Percentiles rank a stretch among this genome's conserved stretches.
These are phyloP conservation scores for Emergomyces pasteurianus DNA, from an alignment of 2,329 filamentous ascomycete genomes.

Conservation along the genomic window DNA sequence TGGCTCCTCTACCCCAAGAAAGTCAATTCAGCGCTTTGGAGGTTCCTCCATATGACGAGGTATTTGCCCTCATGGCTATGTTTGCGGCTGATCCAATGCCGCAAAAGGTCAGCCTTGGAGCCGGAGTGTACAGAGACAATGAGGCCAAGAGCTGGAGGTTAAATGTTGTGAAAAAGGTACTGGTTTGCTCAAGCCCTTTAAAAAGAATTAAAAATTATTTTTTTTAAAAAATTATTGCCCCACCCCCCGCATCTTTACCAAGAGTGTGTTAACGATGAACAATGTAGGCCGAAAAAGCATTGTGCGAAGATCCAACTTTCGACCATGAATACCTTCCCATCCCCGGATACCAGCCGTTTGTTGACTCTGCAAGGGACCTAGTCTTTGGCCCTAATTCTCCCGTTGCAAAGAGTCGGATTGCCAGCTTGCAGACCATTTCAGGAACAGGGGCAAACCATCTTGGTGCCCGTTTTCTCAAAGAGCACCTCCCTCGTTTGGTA, in stretches of 20 bases:
- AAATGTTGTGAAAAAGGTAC: constrained; percentile 23
- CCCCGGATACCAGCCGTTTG: constrained; percentile 72
- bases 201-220: too few relatives aligned
- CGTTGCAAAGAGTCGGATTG: constrained; percentile 30
- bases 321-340: constrained; percentile 98
- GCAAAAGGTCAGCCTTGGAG: constrained; percentile 29
- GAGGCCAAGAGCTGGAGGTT: constrained; percentile 27
- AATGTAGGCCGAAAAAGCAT: constrained; percentile 64
- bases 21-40: constrained; percentile 11
- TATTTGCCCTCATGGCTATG: constrained; percentile 17
- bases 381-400: constrained; percentile 54
- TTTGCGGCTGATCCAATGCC: constrained; percentile 15
- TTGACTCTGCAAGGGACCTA: constrained; percentile 73
- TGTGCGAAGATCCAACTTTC: constrained; percentile 71
- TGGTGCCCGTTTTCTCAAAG: constrained; percentile 78
- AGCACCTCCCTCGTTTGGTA: constrained; percentile 53
- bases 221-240: too few relatives aligned
- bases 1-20: constrained; percentile 11
- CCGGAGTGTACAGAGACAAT: constrained; percentile 32
- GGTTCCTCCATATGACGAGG: constrained; percentile 9
- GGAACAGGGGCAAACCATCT: constrained; percentile 91
- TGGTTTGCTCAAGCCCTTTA: background rate
- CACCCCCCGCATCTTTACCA: background rate
- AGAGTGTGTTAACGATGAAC: background rate
- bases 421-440: constrained; percentile 85